Base-by-base conservation (phyloP, 495 filamentous ascomycete species). In the Glarea lozoyensis region DNA sequence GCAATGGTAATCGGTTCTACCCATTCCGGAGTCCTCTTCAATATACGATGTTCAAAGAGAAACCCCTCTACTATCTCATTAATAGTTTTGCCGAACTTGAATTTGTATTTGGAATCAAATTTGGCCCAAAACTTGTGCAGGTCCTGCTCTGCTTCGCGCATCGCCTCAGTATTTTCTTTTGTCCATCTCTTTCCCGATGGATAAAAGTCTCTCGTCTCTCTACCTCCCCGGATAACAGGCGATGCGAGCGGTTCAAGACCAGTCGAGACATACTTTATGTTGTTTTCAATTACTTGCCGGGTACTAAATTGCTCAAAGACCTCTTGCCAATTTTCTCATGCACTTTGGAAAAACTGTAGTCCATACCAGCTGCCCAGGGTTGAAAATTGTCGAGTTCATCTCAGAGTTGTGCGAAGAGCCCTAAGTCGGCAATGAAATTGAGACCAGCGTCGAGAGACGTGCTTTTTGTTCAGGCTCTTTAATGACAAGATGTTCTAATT, bases 21-120 rank as follows among this genome's bases (percentile, higher is more conserved):
- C 70, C 71, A 76, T 20, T 65, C 64, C 2, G 66, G 60, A 0
- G 73, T 78, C 11, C 73, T 60, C 33, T 68, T 62, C 5, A 75
- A 32, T 7, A 44, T 53, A 10, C 63, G 59, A 0, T 47, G 21
- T 15, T 60, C 50, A n/a, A 60, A 53, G 7, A 72, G 50, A 1
- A 66, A 19, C 11, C 30, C 25, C 7, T 42, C 9, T 0, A 58
- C n/a, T 3, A 56, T 53, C 1, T 56, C 24, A n/a, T 55, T 2
- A 24, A 38, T 12, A 50, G 32, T 35, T 42, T 34, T 16, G 33
- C 47, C 46, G 48, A 30, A 6, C 25, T 41, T 44, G 19, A 23
- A 19, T 31, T 42, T 33, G 43, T 18, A 25, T 17, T 35, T 2
- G 6, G 24, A 36, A 33, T 67, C 63, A 17, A 64, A 22, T 1